Evolutionary conservation across 106 monocot species (phyloP), one percentile per base, ranked within the genome.

Genomic region (Chionographis japonica): DNA sequence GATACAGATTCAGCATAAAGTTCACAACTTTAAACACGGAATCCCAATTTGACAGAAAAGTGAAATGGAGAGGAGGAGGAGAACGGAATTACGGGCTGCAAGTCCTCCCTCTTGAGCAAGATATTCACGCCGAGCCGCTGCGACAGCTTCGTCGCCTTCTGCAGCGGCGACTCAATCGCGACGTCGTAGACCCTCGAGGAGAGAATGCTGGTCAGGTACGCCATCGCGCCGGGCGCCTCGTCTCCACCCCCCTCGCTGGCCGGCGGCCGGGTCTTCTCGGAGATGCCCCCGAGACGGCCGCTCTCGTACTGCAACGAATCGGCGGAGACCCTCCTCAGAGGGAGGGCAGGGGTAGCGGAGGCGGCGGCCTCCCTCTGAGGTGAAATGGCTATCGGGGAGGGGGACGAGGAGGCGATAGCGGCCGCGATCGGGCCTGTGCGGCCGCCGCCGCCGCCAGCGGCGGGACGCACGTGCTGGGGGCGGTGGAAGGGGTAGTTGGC

Each of bases 171-270:
- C 71, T 95, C 95, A 16, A 89, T 78, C 7, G 91, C 92, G 12
- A 95, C 95, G 19, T 95, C 95, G 63, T 95, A 95, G 53, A 86
- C 95, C 73, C 65, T 84, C 20, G 95, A 95, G 36, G 86, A 71
- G 0, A 95, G 77, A 19, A 89, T 84, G 42, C 66, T 60, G 1
- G 90, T 83, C 12, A 94, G 68, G 62, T 94, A 90, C 51, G 71
- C 79, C 84, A 94, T 76, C 53, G 84, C 76, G 12, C 43, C 50
- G 36, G 42, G 81, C 38, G 36, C 63, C 12, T 60, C 67, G 17
- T 36, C 72, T 36, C 63, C 17, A 11, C 60, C 15, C 52, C 18
- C 59, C 54, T 59, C 71, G 14, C 9, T 59, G 42, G 17, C 14
- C 37, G 66, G 15, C 42, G 56, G 43, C 49, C 16, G 13, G 16